phyloP scores from a whole-genome alignment of 2,329 filamentous ascomycete genomes.

The Alternaria gansuensis region DNA sequence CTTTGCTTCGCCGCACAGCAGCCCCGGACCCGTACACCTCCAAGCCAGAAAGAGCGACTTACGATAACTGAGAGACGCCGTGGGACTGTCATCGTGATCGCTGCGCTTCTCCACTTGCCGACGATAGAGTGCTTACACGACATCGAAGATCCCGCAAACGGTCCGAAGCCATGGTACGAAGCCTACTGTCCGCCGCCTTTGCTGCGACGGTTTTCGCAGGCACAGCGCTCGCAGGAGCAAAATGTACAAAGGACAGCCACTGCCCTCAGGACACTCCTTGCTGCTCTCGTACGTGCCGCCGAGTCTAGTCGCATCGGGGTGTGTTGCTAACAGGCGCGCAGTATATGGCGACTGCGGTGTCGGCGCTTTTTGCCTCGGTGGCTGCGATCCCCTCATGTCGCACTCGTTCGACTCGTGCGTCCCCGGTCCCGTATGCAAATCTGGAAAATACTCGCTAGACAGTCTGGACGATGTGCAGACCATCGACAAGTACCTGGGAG shows the following conservation, averaged over 20 bases:
- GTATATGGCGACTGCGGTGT: constrained; percentile 93
- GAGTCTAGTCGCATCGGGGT: neutral
- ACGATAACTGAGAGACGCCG: constrained; percentile 12
- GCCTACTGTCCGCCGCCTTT: constrained; percentile 40
- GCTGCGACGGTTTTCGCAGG: constrained; percentile 40
- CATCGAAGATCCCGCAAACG: constrained; percentile 31
- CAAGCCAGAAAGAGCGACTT: constrained; percentile 16
- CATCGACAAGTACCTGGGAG: constrained; percentile 86
- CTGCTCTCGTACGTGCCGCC: constrained; percentile 50
- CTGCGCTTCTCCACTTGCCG: constrained; percentile 37
- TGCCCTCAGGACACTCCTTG: constrained; percentile 70
- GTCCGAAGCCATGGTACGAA: constrained; percentile 43
- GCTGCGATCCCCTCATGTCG: constrained; percentile 89
- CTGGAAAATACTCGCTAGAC: constrained; percentile 76
- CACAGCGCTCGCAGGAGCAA: constrained; percentile 44
- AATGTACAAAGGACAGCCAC: constrained; percentile 60
- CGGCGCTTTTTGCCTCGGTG: constrained; percentile 93
- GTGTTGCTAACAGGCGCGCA: constrained; percentile 53
- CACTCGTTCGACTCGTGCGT: constrained; percentile 84
- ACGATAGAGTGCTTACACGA: constrained; percentile 38
- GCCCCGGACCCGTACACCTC: constrained; percentile 14
- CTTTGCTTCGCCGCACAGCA: constrained; percentile 11
- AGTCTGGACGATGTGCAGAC: constrained; percentile 73
- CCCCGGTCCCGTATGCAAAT: constrained; percentile 82
- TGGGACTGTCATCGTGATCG: constrained; percentile 22